These are phyloP conservation scores for Pichia sp. DNA, from an alignment of 1,139 yeast genomes.

Conservation along the genomic window DNA sequence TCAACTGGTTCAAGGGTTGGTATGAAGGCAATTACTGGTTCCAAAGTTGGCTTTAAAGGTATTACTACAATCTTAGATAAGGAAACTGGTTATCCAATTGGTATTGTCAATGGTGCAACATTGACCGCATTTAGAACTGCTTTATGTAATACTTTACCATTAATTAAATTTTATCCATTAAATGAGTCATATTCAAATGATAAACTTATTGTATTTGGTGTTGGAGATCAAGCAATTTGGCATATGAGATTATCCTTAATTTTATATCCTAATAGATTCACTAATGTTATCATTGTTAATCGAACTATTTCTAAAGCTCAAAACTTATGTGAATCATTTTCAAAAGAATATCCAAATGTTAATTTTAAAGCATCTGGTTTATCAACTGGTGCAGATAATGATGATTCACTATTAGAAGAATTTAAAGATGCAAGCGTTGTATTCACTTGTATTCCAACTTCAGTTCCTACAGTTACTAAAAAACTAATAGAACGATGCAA, in stretches of 20 bases:
- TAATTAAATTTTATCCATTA: slow-evolving; percentile 34
- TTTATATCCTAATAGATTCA: slow-evolving; percentile 35
- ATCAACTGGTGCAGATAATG: slow-evolving; percentile 14
- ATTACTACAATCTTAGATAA: slow-evolving; percentile 45
- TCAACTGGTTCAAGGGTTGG: slow-evolving; percentile 40
- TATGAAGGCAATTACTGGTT: slow-evolving; percentile 47
- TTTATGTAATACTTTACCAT: slow-evolving; percentile 46
- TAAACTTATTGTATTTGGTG: slow-evolving; percentile 46
- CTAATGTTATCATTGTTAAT: slow-evolving; percentile 42
- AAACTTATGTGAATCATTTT: slow-evolving; percentile 29
- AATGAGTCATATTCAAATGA: slow-evolving; percentile 15
- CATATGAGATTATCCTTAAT: slow-evolving; percentile 44
- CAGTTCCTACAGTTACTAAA: slow-evolving; percentile 39
- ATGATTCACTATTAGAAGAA: slow-evolving; percentile 19
- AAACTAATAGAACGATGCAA: slow-evolving; percentile 32
- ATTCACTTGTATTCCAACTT: slow-evolving; percentile 57
- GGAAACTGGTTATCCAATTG: slow-evolving; percentile 44
- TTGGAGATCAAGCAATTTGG: slow-evolving; percentile 68
- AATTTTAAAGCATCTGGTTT: slow-evolving; percentile 23
- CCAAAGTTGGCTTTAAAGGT: slow-evolving; percentile 46
- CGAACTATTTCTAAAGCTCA: slow-evolving; percentile 40
- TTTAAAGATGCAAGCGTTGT: slow-evolving; percentile 37
- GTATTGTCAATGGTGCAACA: slow-evolving; percentile 52
- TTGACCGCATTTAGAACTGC: slow-evolving; percentile 69
- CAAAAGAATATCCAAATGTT: slow-evolving; percentile 20